phyloP scores from a whole-genome alignment of 495 filamentous ascomycete species.

The Hyaloscypha bicolor region DNA sequence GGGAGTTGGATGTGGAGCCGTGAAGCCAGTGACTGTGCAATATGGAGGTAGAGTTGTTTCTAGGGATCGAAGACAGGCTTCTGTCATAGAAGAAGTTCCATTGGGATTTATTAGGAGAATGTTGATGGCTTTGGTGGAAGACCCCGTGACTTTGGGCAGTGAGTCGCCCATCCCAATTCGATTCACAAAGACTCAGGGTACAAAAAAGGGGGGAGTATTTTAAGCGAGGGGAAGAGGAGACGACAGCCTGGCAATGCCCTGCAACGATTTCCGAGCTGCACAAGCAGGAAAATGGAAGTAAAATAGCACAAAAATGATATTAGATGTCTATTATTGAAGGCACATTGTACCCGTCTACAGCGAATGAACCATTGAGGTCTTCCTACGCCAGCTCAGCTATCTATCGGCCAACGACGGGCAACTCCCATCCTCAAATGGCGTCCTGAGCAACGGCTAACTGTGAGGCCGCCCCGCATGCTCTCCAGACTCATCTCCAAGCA shows the following conservation, averaged over 20 bases:
- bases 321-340: neutral
- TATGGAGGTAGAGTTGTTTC: conserved; percentile 44
- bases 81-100: conserved; percentile 49
- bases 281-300: neutral
- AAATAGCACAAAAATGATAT: neutral
- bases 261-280: too few species aligned
- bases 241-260: too few species aligned
- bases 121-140: conserved; percentile 35
- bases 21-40: conserved; percentile 48
- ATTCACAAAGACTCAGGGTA: conserved; percentile 13
- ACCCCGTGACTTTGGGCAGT: conserved; percentile 29
- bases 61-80: conserved; percentile 43
- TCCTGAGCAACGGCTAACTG: too few species aligned
- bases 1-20: conserved; percentile 45
- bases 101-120: conserved; percentile 53
- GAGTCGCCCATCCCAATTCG: neutral
- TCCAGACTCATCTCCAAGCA: conserved; percentile 6
- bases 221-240: neutral
- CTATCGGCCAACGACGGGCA: neutral
- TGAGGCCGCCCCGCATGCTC: conserved; percentile 2
- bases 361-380: neutral
- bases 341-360: neutral
- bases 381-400: neutral
- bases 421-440: neutral
- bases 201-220: neutral